Evolutionary conservation across 495 filamentous ascomycete genomes (phyloP), one percentile per base, ranked within the genome.

Genomic region (Cryomyces minteri): DNA sequence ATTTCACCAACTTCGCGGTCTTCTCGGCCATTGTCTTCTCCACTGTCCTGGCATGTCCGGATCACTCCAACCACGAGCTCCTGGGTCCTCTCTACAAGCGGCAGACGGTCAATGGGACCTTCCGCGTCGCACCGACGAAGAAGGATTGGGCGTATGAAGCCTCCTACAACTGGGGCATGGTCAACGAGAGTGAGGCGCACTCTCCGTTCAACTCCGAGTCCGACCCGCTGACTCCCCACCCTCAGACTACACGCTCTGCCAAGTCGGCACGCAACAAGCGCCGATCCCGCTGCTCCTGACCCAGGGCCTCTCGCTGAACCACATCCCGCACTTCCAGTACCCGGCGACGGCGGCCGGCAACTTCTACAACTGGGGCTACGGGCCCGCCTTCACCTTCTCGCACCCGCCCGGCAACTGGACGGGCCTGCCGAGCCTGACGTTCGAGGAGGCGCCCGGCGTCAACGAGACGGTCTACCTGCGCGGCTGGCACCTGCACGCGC

Each of bases 401-500:
- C 40, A 47, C 25, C 25, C 46, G 0, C 29, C 48, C 4, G 48
- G 41, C 34, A 46, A 45, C 18, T 56, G 43, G 37, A 51, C 52
- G 6, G 11, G 14, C 4, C 45, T 50, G 9, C 56, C 56, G 2
- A 28, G 32, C 29, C 41, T 61, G 32, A 47, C 43, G 5, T 57
- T 44, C 42, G 57, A 62, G 36, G 50, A 54, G 39, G 37, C 40
- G 28, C 52, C 52, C 4, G 18, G 18, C 18, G 18, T 25, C 18
- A 53, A 57, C 42, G 39, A 48, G 37, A 59, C 57, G 6, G 41
- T 54, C 5, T 62, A 59, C 39, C 46, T 62, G 4, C 51, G 46
- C 43, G 57, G 58, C 44, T 62, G 58, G 58, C 57, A 62, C 47
- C 52, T 59, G 43, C 58, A 62, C 41, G 32, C 48, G 1, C 58